phyloP scores from a whole-genome alignment of 495 filamentous ascomycete species.

The Neurospora discreta region DNA sequence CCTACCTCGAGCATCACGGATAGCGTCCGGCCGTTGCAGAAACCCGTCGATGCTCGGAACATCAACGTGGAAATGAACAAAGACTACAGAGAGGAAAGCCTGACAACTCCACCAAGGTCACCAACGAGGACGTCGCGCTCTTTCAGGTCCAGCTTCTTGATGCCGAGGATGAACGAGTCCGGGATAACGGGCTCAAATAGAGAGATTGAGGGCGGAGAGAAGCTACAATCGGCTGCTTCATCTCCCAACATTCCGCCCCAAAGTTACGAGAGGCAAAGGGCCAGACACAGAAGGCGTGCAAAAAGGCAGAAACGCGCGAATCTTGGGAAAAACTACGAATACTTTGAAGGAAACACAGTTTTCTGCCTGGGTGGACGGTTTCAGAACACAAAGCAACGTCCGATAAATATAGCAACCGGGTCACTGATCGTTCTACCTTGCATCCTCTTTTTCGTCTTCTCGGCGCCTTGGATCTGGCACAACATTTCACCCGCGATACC shows the following conservation, averaged over 20 bases:
- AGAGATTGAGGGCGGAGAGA: conserved; percentile 55
- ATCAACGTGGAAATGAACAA: conserved; percentile 47
- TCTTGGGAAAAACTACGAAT: conserved; percentile 64
- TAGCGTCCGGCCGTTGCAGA: conserved; percentile 58
- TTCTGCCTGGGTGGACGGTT: conserved; percentile 79
- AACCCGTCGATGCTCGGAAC: conserved; percentile 37
- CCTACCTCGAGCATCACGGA: conserved; percentile 58
- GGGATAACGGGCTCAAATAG: conserved; percentile 38
- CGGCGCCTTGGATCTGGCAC: conserved; percentile 82
- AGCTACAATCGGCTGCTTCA: conserved; percentile 63
- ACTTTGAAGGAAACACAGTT: conserved; percentile 82
- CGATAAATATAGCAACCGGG: conserved; percentile 86
- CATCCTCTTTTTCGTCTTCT: conserved; percentile 74
- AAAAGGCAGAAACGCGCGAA: conserved; percentile 20
- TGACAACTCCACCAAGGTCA: conserved; percentile 21
- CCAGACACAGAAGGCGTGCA: conserved; percentile 9
- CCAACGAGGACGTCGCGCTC: conserved; percentile 58
- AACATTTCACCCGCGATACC: conserved; percentile 88
- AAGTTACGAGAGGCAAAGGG: conserved; percentile 11
- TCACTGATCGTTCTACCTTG: conserved; percentile 64
- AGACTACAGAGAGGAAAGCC: conserved; percentile 36
- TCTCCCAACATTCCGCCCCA: conserved; percentile 49
- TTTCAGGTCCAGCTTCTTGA: conserved; percentile 57
- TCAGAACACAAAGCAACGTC: conserved; percentile 78
- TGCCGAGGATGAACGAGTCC: conserved; percentile 37